Conservation (phyloP, 208 protist genomes). For the Wallacemonas sp. region DNA sequence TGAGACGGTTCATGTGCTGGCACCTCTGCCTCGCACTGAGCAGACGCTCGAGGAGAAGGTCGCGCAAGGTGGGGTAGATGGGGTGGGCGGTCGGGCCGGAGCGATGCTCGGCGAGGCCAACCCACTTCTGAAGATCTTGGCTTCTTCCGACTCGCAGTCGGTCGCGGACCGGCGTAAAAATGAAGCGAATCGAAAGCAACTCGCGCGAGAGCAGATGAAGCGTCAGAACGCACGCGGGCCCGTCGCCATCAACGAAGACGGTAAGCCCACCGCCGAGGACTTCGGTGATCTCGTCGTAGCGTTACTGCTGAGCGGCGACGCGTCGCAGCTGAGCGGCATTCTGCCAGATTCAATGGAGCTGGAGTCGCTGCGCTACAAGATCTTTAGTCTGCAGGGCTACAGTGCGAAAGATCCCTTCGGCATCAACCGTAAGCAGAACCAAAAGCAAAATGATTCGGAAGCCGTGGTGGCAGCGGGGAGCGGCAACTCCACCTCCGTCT, state of each 20-base stretch:
- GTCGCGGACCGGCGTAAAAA: background rate
- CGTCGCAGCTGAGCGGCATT: slow-evolving; percentile 50
- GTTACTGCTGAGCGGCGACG: slow-evolving; percentile 56
- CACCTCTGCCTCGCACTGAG: slow-evolving; percentile 36
- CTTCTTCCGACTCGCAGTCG: background rate
- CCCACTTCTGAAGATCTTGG: slow-evolving; percentile 32
- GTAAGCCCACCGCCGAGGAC: slow-evolving; percentile 35
- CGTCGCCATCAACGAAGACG: slow-evolving; percentile 27
- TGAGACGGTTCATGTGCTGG: slow-evolving; percentile 82
- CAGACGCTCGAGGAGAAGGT: slow-evolving; percentile 24
- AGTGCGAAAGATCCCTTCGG: slow-evolving; percentile 36
- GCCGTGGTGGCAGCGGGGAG: too few species aligned
- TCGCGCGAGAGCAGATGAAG: slow-evolving; percentile 23
- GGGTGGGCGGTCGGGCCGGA: slow-evolving; percentile 17
- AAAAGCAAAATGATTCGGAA: background rate
- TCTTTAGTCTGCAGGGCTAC: slow-evolving; percentile 74
- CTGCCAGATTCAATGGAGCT: slow-evolving; percentile 77
- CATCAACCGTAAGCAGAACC: slow-evolving; percentile 21
- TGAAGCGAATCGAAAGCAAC: slow-evolving; percentile 23
- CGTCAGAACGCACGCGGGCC: slow-evolving; percentile 19
- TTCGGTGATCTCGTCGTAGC: slow-evolving; percentile 81
- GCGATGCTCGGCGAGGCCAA: slow-evolving; percentile 6
- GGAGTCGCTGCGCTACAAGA: slow-evolving; percentile 73
- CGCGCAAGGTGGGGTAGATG: background rate
- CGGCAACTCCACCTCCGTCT: too few species aligned